Evolutionary conservation across 2,329 filamentous ascomycete genomes (phyloP), one percentile per base, ranked within the genome.

Genomic region (Huntiella decipiens): DNA sequence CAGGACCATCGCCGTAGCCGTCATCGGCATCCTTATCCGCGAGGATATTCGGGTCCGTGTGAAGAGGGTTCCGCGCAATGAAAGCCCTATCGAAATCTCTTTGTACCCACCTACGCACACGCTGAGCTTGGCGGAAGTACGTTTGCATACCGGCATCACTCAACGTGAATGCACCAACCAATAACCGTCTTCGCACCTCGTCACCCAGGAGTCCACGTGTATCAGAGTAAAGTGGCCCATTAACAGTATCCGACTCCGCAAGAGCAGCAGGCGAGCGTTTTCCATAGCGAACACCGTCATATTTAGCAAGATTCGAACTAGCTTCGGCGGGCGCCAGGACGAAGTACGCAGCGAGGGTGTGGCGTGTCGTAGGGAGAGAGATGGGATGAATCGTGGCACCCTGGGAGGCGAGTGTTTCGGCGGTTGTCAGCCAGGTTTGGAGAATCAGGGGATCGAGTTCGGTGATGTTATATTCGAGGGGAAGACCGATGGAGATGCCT

Each of bases 211-310:
- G 78, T 11, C 78, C 80, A 47, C 91, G 74, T 0, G 82, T 85
- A 36, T 70, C 67, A 0, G 86, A 76, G 59, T 91, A 96, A 1
- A 93, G 66, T 1, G 77, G 71, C n/a, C 72, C 68, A 6, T 70
- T 68, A 8, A 65, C 66, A 4, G 70, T 74, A 7, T 63, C 59
- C 1, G 60, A 56, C 4, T 63, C 63, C 3, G 38, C 15, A n/a
- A 22, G 12, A 28, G 12, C 38, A 16, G 59, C 56, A 1, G 56
- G 54, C 5, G 60, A 61, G 28, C 76, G 70, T 15, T 66, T 68
- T 1, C 91, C 91, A 61, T 93, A 98, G 8, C 91, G 80, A n/a
- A 96, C 76, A 15, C 91, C 91, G 55, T 98, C 92, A 60, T 95
- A 98, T 59, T 93, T 95, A 48, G 91, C 84, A 2, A 98, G 73